A percentile compares a stretch with the other conserved stretches of the same genome.
These are phyloP conservation scores for Punica granatum DNA, from an alignment of 345 rosid genomes.

Conservation along the genomic window DNA sequence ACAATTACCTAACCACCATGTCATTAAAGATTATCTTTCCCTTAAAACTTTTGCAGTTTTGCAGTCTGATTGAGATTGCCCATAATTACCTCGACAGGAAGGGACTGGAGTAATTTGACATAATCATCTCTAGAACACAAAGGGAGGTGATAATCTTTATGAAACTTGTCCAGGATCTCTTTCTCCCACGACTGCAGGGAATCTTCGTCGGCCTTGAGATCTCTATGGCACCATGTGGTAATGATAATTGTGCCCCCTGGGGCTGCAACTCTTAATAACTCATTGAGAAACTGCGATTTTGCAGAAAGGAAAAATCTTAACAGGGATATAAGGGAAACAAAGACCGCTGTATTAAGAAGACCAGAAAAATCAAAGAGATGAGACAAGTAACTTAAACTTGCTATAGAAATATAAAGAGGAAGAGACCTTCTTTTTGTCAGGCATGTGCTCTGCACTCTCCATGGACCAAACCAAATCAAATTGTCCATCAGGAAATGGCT, in stretches of 20 bases:
- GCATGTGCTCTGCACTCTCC: conserved; percentile 99
- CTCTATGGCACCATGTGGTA: conserved; percentile 93
- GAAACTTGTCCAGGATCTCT: conserved; percentile 47
- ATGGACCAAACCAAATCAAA: conserved; percentile 93
- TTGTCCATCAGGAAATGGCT: conserved; percentile 74
- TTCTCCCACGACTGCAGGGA: conserved; percentile 67
- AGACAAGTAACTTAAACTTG: not conserved
- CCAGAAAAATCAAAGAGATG: not conserved
- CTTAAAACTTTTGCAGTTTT: too few species aligned
- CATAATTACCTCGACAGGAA: conserved; percentile 41
- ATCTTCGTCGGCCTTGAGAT: conserved; percentile 56
- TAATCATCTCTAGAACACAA: conserved; percentile 87
- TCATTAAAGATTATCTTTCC: not conserved
- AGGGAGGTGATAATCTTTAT: conserved; percentile 70
- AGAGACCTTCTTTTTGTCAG: conserved; percentile 65
- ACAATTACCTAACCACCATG: too few species aligned
- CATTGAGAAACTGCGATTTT: conserved; percentile 56
- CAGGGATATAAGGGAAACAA: too few species aligned
- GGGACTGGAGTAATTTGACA: conserved; percentile 49
- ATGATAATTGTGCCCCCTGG: conserved; percentile 75
- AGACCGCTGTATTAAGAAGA: too few species aligned
- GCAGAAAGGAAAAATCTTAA: not conserved
- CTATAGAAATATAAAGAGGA: not conserved
- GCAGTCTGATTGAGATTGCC: not conserved
- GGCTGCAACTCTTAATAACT: conserved; percentile 75